These are phyloP conservation scores for Aspergillus oerlinghausenensis DNA, from an alignment of 2,329 filamentous ascomycete genomes.

Conservation along the genomic window DNA sequence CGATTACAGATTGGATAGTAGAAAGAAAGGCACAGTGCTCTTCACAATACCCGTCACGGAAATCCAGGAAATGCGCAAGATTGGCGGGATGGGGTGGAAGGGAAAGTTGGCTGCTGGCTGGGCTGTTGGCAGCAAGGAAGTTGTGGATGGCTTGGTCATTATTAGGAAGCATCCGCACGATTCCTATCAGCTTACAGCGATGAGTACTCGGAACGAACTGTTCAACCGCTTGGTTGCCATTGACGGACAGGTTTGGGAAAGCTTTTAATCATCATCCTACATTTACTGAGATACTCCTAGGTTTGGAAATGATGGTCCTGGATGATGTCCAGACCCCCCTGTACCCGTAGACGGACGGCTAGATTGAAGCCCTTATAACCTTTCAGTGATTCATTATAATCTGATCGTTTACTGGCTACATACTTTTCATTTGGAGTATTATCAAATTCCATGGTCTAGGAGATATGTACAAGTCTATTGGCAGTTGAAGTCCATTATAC, in stretches of 20 bases:
- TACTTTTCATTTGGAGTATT: neutral
- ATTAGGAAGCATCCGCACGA: conserved; percentile 50
- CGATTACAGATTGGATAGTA: conserved; percentile 44
- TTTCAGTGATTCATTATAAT: too few relatives aligned
- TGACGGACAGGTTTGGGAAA: conserved; percentile 78
- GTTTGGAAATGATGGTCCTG: conserved; percentile 17
- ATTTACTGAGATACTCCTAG: conserved; percentile 19
- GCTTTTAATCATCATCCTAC: conserved; percentile 48
- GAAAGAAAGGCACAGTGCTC: conserved; percentile 49
- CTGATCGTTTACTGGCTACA: too few relatives aligned
- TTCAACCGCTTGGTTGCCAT: conserved; percentile 76
- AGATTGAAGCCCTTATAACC: neutral
- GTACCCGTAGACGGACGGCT: neutral
- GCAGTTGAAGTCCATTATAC: neutral
- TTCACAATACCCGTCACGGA: conserved; percentile 69
- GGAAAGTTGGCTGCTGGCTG: conserved; percentile 76
- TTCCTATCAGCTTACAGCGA: conserved; percentile 61
- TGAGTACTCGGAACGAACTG: conserved; percentile 67
- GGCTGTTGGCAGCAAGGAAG: conserved; percentile 64
- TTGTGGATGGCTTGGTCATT: conserved; percentile 70
- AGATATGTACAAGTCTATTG: neutral
- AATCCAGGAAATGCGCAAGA: conserved; percentile 68
- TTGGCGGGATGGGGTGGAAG: conserved; percentile 80
- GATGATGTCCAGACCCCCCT: neutral
- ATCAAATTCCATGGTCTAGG: neutral